These are phyloP conservation scores for Termitomyces sp. DNA, from an alignment of 768 basidiomycete genomes.

Conservation along the genomic window DNA sequence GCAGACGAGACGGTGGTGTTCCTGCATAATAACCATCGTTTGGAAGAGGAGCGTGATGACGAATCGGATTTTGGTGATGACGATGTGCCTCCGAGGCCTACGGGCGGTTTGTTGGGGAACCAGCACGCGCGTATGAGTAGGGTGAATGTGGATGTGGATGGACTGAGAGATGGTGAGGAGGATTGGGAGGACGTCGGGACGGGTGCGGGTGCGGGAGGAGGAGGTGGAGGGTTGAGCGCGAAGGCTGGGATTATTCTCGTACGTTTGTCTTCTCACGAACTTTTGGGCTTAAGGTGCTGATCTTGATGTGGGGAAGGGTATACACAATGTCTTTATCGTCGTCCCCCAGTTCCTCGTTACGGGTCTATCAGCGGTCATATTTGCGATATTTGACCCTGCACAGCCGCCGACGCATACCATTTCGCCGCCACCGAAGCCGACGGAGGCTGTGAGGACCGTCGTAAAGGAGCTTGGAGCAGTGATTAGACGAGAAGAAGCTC, in stretches of 20 bases:
- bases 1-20: slow-evolving; percentile 25
- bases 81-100: slow-evolving; percentile 4
- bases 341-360: slow-evolving; percentile 94
- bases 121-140: slow-evolving; percentile 49
- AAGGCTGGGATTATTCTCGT: slow-evolving; percentile 90
- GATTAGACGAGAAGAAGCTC: slow-evolving; percentile 16
- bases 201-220: not conserved
- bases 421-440: slow-evolving; percentile 8
- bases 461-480: slow-evolving; percentile 1
- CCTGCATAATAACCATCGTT: slow-evolving; percentile 4
- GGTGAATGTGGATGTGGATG: slow-evolving; percentile 35
- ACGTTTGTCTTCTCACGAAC: slow-evolving; percentile 25
- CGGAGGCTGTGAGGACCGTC: slow-evolving; percentile 6
- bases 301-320: slow-evolving; percentile 55
- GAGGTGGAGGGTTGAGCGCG: slow-evolving; percentile 48
- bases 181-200: slow-evolving; percentile 28
- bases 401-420: slow-evolving; percentile 28
- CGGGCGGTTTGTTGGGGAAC: slow-evolving; percentile 36
- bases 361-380: slow-evolving; percentile 80
- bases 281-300: not conserved
- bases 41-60: not conserved
- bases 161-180: slow-evolving; percentile 8
- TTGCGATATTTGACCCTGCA: slow-evolving; percentile 77
- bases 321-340: slow-evolving; percentile 93
- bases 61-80: slow-evolving; percentile 15